Conservation (phyloP, 768 basidiomycete genomes). For the Neoboletus brunneissimus region DNA sequence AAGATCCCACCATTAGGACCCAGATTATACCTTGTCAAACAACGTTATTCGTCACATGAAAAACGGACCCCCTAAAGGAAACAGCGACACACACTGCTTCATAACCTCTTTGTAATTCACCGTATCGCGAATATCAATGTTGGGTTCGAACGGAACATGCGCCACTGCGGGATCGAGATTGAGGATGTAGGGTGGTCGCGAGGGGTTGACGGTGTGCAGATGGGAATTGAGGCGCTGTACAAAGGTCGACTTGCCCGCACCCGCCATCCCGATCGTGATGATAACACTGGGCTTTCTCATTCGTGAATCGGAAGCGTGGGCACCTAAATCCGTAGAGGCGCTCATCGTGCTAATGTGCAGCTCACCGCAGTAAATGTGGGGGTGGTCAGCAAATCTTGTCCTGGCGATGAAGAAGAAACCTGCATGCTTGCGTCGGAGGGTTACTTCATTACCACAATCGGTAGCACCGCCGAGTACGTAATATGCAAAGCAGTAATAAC, state of each 20-base stretch:
- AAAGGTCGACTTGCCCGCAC: conserved; percentile 96
- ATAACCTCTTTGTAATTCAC: conserved; percentile 98
- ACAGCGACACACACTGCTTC: conserved; percentile 85
- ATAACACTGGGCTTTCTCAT: conserved; percentile 70
- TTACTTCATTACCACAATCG: conserved; percentile 16
- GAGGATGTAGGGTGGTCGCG: conserved; percentile 86
- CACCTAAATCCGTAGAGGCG: conserved; percentile 11
- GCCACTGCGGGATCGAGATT: conserved; percentile 97
- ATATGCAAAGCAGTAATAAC: neutral
- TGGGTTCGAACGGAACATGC: conserved; percentile 88
- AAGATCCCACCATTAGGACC: conserved; percentile 98
- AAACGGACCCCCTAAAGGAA: conserved; percentile 14
- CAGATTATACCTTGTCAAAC: conserved; percentile 77
- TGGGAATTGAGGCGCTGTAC: conserved; percentile 94
- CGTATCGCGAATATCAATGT: conserved; percentile 98
- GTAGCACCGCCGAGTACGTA: conserved; percentile 9
- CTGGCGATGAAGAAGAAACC: conserved; percentile 5
- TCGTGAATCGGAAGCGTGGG: conserved; percentile 2
- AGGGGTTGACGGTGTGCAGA: conserved; percentile 65
- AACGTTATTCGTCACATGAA: conserved; percentile 15
- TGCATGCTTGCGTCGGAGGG: too few relatives aligned
- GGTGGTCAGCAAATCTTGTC: conserved; percentile 1
- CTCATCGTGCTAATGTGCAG: conserved; percentile 16
- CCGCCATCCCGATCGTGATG: conserved; percentile 94
- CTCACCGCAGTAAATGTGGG: neutral